Evolutionary conservation across 2,329 filamentous ascomycete genomes (phyloP), one percentile per base, ranked within the genome.

Genomic region (Bisporella sp.): DNA sequence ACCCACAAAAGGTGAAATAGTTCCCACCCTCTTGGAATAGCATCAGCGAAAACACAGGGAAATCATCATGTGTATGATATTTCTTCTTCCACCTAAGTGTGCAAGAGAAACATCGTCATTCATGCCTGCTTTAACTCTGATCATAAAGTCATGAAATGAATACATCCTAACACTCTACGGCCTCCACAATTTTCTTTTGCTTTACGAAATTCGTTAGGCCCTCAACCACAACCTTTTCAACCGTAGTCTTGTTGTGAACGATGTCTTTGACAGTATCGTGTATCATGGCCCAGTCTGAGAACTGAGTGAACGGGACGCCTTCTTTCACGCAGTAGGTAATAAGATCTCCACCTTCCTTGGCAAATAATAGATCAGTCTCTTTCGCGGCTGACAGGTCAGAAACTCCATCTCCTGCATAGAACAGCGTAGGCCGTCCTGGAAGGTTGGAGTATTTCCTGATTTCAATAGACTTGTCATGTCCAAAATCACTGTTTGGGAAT

Each of bases 331-430:
- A 96, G 71, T 89, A 96, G 11, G 78, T 82, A 56, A 96, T 85
- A 49, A 97, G 79, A 69, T 97, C 90, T 89, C 54, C 41, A 6
- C 89, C 92, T 57, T 87, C 85, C 76, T 96, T 96, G 48, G 92
- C 92, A 64, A 97, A 97, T 35, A 97, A 75, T 48, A 97, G 71
- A 67, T 97, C 90, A 2, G 91, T 96, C 74, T 97, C 91, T 60
- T 86, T 83, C 3, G 92, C 92, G 6, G 92, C 93, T 29, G 88
- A 95, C 46, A 97, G 75, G 66, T 97, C 92, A 3, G 88, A 95
- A 4, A 96, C 89, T 45, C 92, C 92, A 62, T 97, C 92, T 52
- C 93, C 93, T 31, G 93, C 92, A 64, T 99, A 99, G 68, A 97
- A 89, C 71, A 97, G 81, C 39, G 82, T 84, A 2, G 93, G 93